Evolutionary conservation across 1,139 yeast genomes (phyloP).

Genomic region (Wickerhamomyces sp.): DNA sequence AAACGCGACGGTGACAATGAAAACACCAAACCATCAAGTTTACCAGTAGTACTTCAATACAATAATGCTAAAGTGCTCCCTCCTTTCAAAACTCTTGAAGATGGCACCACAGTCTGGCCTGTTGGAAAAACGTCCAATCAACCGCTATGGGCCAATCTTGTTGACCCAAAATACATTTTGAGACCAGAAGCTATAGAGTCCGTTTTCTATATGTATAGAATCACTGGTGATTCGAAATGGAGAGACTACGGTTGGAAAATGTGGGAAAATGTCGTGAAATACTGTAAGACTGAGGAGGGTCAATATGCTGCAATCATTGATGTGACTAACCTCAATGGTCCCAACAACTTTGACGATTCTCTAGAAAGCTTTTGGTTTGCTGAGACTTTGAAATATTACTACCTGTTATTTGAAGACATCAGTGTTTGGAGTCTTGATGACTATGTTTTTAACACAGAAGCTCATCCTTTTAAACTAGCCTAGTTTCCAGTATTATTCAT

Average conservation of each 20-base stretch:
- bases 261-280: constrained; percentile 45
- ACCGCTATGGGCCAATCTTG: constrained; percentile 33
- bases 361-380: constrained; percentile 76
- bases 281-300: constrained; percentile 38
- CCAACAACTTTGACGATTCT: constrained; percentile 33
- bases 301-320: constrained; percentile 47
- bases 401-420: constrained; percentile 62
- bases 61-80: constrained; percentile 1
- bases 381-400: constrained; percentile 72
- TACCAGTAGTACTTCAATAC: background rate
- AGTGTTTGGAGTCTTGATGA: constrained; percentile 59
- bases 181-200: constrained; percentile 79
- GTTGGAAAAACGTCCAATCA: constrained; percentile 12
- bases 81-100: constrained; percentile 4
- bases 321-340: constrained; percentile 35
- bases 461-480: constrained; percentile 61
- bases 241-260: constrained; percentile 68
- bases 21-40: constrained; percentile 1
- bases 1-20: background rate
- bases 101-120: constrained; percentile 13
- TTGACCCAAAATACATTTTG: constrained; percentile 52
- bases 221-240: constrained; percentile 70
- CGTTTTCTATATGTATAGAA: constrained; percentile 64
- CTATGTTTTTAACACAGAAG: constrained; percentile 74
- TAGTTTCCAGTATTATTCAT: background rate